Percentiles rank a stretch among this genome's conserved stretches.
Evolutionary conservation across 148 eudicot genomes (phyloP).

Genomic region (Pouteria glomerata): DNA sequence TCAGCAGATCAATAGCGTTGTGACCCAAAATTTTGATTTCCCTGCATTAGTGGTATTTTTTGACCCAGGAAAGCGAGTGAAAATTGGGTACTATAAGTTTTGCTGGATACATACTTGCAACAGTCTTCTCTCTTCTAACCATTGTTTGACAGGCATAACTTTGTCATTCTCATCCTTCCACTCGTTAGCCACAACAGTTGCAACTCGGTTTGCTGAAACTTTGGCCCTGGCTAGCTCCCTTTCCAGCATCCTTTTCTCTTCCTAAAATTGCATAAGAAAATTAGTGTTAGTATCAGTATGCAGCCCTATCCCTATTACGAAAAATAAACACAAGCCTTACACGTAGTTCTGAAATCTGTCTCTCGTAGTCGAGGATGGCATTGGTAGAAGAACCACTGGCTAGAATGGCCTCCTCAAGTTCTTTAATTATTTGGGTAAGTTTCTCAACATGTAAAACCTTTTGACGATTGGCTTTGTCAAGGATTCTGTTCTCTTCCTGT

Average conservation of each 20-base stretch:
- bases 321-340: slow-evolving; percentile 22
- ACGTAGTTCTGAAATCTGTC: slow-evolving; percentile 66
- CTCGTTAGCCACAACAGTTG: slow-evolving; percentile 80
- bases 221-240: slow-evolving; percentile 86
- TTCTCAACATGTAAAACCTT: slow-evolving; percentile 83
- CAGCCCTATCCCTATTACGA: background rate
- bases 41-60: background rate
- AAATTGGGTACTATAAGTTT: background rate
- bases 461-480: slow-evolving; percentile 78
- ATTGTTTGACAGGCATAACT: slow-evolving; percentile 94
- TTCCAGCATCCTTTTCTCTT: slow-evolving; percentile 80
- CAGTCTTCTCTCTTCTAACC: slow-evolving; percentile 80
- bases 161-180: slow-evolving; percentile 93
- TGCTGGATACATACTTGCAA: slow-evolving; percentile 44
- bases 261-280: slow-evolving; percentile 33
- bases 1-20: background rate
- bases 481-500: slow-evolving; percentile 77
- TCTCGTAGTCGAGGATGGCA: slow-evolving; percentile 58
- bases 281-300: background rate
- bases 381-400: slow-evolving; percentile 88
- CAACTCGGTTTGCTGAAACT: slow-evolving; percentile 88
- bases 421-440: slow-evolving; percentile 65
- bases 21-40: background rate
- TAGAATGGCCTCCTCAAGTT: slow-evolving; percentile 87
- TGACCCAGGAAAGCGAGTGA: background rate